Conservation (phyloP, 805 yeast genomes). For the Kuraishia hungarica region DNA sequence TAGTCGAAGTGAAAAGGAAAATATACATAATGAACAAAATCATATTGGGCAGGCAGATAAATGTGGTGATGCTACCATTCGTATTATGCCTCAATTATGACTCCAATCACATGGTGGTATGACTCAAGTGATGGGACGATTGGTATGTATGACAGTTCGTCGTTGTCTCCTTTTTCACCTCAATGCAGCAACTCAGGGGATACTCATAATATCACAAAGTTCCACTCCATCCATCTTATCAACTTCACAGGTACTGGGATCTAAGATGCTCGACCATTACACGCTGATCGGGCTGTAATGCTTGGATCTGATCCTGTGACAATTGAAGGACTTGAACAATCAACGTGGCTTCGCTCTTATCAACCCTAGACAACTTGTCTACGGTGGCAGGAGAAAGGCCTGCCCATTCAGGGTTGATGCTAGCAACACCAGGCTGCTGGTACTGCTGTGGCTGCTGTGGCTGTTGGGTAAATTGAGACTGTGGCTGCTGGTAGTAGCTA, state of each 20-base stretch:
- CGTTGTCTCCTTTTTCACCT: no score
- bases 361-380: constrained; percentile 39
- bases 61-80: no score
- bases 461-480: constrained; percentile 5
- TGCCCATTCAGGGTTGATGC: constrained; percentile 33
- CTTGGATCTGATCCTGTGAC: constrained; percentile 39
- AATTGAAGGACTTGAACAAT: constrained; percentile 45
- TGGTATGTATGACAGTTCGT: no score
- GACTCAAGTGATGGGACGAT: no score
- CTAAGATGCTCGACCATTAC: constrained; percentile 47
- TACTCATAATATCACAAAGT: no score
- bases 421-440: background rate
- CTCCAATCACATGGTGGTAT: no score
- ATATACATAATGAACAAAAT: no score
- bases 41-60: no score
- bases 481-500: constrained; percentile 10
- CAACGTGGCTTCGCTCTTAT: constrained; percentile 49
- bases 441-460: constrained; percentile 6
- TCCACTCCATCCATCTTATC: no score
- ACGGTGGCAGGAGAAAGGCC: constrained; percentile 39
- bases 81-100: no score
- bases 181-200: no score
- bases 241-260: constrained; percentile 37
- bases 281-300: constrained; percentile 42
- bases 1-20: no score